phyloP scores from a whole-genome alignment of 257 asterid genomes.

The Cruciata laevipes region DNA sequence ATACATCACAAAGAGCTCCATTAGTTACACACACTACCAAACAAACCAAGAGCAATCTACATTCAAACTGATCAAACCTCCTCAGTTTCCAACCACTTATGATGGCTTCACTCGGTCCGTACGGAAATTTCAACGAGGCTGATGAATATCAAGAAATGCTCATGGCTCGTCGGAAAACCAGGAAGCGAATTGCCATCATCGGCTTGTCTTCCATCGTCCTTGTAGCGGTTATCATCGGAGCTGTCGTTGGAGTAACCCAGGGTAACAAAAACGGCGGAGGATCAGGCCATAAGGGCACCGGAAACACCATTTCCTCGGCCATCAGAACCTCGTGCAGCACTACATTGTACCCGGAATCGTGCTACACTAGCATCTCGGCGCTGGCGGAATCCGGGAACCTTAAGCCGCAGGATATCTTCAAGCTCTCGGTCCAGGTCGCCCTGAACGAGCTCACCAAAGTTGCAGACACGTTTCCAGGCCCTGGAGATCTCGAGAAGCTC shows the following conservation, averaged over 20 bases:
- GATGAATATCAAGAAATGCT: conserved; percentile 46
- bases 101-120: conserved; percentile 17
- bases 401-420: conserved; percentile 33
- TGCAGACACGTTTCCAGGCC: conserved; percentile 11
- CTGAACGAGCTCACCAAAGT: conserved; percentile 28
- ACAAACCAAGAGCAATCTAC: not conserved
- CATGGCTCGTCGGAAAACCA: conserved; percentile 40
- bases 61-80: too few relatives aligned
- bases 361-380: conserved; percentile 32
- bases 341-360: conserved; percentile 36
- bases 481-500: conserved; percentile 13
- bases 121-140: conserved; percentile 49
- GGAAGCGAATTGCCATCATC: conserved; percentile 45
- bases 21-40: not conserved
- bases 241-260: conserved; percentile 44
- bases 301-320: conserved; percentile 13
- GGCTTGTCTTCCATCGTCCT: conserved; percentile 45
- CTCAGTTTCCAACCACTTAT: not conserved
- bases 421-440: conserved; percentile 38
- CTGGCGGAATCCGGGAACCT: conserved; percentile 23
- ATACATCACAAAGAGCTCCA: not conserved
- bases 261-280: conserved; percentile 14
- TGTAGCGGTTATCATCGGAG: conserved; percentile 41
- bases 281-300: not conserved
- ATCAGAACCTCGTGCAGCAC: conserved; percentile 29